phyloP scores from a whole-genome alignment of 345 rosid genomes.

The Viola odorata region DNA sequence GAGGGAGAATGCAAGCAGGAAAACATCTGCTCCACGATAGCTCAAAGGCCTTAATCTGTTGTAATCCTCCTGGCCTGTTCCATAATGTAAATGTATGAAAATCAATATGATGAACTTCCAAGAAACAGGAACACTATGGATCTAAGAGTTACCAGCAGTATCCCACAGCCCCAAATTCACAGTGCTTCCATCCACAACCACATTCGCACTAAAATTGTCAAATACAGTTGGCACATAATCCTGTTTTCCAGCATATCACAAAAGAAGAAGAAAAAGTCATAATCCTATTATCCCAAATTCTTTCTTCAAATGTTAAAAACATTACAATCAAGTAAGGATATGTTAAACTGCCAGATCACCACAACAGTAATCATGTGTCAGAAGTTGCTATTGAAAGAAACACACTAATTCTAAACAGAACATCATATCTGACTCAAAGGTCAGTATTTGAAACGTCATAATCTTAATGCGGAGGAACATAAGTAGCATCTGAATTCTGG shows the following conservation, averaged over 20 bases:
- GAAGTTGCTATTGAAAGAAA: too few relatives aligned
- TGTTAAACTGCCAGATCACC: neutral
- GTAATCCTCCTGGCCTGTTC: conserved; percentile 89
- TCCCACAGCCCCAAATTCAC: conserved; percentile 81
- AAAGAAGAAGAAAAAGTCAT: neutral
- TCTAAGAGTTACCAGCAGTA: conserved; percentile 55
- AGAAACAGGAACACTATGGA: neutral
- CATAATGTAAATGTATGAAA: conserved; percentile 16
- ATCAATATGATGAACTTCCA: neutral
- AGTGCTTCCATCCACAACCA: conserved; percentile 74
- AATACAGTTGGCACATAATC: conserved; percentile 85
- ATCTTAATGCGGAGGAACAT: too few relatives aligned
- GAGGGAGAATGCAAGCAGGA: conserved; percentile 83
- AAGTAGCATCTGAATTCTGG: too few relatives aligned
- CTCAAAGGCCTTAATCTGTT: conserved; percentile 87
- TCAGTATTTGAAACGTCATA: too few relatives aligned
- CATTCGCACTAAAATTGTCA: conserved; percentile 84
- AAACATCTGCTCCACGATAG: conserved; percentile 90
- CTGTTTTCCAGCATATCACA: conserved; percentile 26
- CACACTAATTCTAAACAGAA: too few relatives aligned
- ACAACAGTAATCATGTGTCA: neutral
- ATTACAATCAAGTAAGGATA: neutral
- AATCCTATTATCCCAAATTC: neutral
- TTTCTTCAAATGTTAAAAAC: neutral
- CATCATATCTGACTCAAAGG: too few relatives aligned